Base-by-base conservation (phyloP, 495 filamentous ascomycete genomes). In the Chaetomium cochliodes region DNA sequence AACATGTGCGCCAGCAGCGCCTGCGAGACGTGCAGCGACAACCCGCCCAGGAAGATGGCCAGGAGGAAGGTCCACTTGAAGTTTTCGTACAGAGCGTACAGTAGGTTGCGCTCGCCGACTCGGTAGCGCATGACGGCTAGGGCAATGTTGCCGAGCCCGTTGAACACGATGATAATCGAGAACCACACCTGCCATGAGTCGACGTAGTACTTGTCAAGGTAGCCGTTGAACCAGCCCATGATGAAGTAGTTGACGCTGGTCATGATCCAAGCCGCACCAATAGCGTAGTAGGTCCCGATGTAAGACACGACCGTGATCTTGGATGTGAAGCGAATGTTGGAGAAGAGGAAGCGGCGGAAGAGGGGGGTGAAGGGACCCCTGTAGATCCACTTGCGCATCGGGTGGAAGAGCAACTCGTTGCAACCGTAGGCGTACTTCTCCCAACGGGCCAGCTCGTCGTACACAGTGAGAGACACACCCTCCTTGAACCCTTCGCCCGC, bases 351-450 rank as follows among this genome's bases (percentile, higher is more conserved):
- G 42, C 71, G 78, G 44, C 81, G 82, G 83, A 93, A 93, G 22
- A 93, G 80, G 12, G 82, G 84, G 0, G 90, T 93, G 77, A 92
- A 92, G 18, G 88, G 89, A 0, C 87, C 87, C 41, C 76, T 80
- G 76, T 81, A 83, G 16, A 84, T 65, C 87, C 87, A 89, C 66
- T 77, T 81, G 60, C 85, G 79, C 60, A 93, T 74, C 0, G 90
- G 90, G 69, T 92, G 79, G 81, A 93, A 93, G 65, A 93, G 81
- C 52, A 93, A 77, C 73, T 93, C 90, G 78, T 88, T 91, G 73
- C 90, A 93, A n/a, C 90, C 90, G 71, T 92, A 93, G 5, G 90
- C 90, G 74, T 92, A 92, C 74, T 92, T 92, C 69, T 92, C 90
- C 90, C 90, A 92, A 37, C 90, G 87, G 5, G 88, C 86, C 26